These are phyloP conservation scores for Pyrus communis DNA, from an alignment of 306 rosid genomes.

Conservation along the genomic window DNA sequence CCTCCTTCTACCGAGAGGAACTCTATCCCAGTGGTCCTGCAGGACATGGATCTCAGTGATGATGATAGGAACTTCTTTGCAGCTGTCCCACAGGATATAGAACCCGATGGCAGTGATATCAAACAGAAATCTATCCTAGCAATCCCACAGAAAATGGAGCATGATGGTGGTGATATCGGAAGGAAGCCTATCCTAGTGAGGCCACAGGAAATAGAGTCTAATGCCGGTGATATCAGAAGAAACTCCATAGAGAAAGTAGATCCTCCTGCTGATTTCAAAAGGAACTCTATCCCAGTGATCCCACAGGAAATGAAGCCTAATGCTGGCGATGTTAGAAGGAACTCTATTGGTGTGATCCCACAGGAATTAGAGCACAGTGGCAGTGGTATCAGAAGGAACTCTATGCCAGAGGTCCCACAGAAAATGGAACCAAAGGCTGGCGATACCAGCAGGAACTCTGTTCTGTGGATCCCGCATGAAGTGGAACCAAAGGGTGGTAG, in stretches of 20 bases:
- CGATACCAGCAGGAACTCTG: not conserved
- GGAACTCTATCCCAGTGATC: conserved; percentile 3
- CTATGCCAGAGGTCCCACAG: not conserved
- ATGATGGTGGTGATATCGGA: not conserved
- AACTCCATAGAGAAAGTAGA: not conserved
- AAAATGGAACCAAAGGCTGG: not conserved
- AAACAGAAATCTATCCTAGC: not conserved
- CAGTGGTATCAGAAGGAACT: not conserved
- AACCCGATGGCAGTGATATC: not conserved
- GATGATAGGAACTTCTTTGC: not conserved
- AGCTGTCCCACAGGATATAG: not conserved
- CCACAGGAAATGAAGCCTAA: not conserved
- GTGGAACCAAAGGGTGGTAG: not conserved
- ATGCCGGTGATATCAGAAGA: not conserved
- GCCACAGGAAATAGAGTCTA: not conserved
- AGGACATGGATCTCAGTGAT: not conserved
- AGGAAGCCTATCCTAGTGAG: not conserved
- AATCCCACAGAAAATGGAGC: not conserved
- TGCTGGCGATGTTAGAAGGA: conserved; percentile 8
- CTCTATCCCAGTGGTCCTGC: not conserved
- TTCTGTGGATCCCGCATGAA: not conserved
- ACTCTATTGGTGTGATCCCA: not conserved
- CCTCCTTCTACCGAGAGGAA: not conserved
- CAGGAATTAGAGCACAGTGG: not conserved
- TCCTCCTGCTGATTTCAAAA: not conserved